Percentiles rank a stretch among this genome's conserved stretches.
phyloP scores from a whole-genome alignment of 2,329 filamentous ascomycete species.

The Fusarium hainanense region DNA sequence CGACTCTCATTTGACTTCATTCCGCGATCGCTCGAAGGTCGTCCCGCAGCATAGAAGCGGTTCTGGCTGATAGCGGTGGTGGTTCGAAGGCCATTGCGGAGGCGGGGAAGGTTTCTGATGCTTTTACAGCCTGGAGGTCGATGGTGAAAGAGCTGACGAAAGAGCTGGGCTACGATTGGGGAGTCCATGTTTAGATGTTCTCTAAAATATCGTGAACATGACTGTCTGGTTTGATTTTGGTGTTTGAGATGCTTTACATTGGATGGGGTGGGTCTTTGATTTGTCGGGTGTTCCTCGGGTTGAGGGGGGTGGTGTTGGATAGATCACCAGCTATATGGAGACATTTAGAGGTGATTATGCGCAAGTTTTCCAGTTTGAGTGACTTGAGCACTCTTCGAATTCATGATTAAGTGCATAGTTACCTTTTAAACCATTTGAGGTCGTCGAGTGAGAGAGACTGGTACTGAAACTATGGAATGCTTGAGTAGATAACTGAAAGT shows the following conservation, averaged over 20 bases:
- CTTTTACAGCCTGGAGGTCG: conserved; percentile 51
- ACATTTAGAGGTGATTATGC: conserved; percentile 19
- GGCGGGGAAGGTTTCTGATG: conserved; percentile 39
- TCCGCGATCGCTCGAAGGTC: conserved; percentile 52
- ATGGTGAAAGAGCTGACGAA: conserved; percentile 86
- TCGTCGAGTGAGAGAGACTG: background rate
- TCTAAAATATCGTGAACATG: conserved; percentile 24
- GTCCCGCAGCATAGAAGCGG: conserved; percentile 46
- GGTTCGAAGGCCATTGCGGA: conserved; percentile 41
- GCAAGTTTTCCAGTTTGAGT: conserved; percentile 33
- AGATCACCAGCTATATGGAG: background rate
- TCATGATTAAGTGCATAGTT: background rate
- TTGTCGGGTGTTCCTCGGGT: conserved; percentile 43
- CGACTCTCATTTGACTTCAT: conserved; percentile 70
- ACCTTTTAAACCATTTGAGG: background rate
- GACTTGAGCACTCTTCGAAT: background rate
- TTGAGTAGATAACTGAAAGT: background rate
- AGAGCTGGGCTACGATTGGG: conserved; percentile 79
- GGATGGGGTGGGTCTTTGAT: conserved; percentile 31
- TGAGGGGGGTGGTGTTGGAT: background rate
- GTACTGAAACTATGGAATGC: background rate
- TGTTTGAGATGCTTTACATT: conserved; percentile 22
- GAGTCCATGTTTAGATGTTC: conserved; percentile 75
- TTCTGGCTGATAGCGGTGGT: conserved; percentile 32
- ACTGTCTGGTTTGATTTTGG: conserved; percentile 10